Conservation (phyloP, 2,329 filamentous ascomycete species). For the Pseudogymnoascus sp. region DNA sequence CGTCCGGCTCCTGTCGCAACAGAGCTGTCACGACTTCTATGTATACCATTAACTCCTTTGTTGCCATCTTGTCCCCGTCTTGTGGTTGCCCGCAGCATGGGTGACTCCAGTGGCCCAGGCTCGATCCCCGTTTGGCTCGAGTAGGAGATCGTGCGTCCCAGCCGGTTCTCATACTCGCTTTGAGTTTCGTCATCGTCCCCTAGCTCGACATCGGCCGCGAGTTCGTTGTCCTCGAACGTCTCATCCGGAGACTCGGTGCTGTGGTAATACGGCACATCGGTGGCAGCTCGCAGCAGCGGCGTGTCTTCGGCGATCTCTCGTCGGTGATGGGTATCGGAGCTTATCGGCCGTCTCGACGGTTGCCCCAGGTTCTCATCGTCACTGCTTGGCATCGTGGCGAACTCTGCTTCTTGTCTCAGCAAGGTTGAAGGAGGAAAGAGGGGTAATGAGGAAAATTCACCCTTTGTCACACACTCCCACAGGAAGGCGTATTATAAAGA, state of each 20-base stretch:
- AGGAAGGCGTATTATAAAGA: background rate
- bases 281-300: conserved; percentile 4
- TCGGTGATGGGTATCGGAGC: background rate
- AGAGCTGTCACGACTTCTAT: background rate
- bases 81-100: conserved; percentile 25
- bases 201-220: conserved; percentile 20
- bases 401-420: background rate
- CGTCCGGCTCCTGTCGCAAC: conserved; percentile 12
- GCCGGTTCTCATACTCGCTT: background rate
- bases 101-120: conserved; percentile 24
- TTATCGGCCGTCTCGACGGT: background rate
- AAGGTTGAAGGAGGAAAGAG: background rate
- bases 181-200: background rate
- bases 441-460: background rate
- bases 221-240: conserved; percentile 11
- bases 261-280: conserved; percentile 11
- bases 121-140: conserved; percentile 25
- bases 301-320: conserved; percentile 9
- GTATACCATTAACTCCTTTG: background rate
- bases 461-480: background rate
- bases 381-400: background rate
- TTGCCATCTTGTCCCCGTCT: conserved; percentile 18
- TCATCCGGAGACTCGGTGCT: conserved; percentile 9
- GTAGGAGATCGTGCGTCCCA: conserved; percentile 21
- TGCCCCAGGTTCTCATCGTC: background rate